Evolutionary conservation across 2,329 filamentous ascomycete species (phyloP).

Genomic region (Lasiodiplodia hormozganensis): DNA sequence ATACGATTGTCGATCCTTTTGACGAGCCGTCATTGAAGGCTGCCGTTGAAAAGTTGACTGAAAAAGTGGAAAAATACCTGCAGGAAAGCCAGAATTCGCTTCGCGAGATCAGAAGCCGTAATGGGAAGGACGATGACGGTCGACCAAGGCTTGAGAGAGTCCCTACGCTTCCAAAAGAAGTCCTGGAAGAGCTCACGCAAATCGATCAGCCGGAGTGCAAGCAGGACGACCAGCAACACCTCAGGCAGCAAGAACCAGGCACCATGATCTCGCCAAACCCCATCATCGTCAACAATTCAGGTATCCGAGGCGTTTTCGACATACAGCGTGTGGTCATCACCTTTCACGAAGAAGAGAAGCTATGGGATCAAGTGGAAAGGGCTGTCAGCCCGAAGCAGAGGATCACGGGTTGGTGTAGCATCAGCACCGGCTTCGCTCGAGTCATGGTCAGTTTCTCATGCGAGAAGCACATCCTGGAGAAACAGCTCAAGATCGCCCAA

Average conservation of each 20-base stretch:
- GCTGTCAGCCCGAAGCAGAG: not conserved
- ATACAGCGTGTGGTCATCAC: not conserved
- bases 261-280: constrained; percentile 3
- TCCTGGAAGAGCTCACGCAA: not conserved
- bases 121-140: not conserved
- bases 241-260: not conserved
- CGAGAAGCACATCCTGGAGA: not conserved
- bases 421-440: not conserved
- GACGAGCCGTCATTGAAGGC: not conserved
- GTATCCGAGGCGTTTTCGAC: constrained; percentile 1
- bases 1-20: not conserved
- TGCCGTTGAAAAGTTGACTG: not conserved
- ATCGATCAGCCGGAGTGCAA: not conserved
- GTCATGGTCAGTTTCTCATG: constrained; percentile 9
- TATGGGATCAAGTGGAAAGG: not conserved
- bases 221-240: not conserved
- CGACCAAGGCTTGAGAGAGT: not conserved
- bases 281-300: not conserved
- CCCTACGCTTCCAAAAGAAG: not conserved
- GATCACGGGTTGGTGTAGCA: constrained; percentile 6
- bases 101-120: not conserved
- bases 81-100: not conserved
- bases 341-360: not conserved
- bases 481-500: constrained; percentile 5
- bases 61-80: not conserved